phyloP scores from a whole-genome alignment of 768 basidiomycete species.

The Dioszegia aurantiaca region DNA sequence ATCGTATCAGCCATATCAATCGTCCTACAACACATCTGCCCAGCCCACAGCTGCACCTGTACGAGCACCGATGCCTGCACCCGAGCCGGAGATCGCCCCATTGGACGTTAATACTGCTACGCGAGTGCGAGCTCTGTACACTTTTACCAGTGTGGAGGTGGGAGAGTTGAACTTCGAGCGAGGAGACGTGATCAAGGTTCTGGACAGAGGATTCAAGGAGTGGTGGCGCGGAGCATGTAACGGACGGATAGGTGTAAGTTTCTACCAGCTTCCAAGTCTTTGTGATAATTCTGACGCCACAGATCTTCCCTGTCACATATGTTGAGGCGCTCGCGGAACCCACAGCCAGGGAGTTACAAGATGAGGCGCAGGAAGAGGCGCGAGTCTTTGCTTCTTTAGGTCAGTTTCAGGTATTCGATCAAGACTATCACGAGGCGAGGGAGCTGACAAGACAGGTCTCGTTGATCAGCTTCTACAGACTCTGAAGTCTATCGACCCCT shows the following conservation, averaged over 20 bases:
- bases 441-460: conserved; percentile 32
- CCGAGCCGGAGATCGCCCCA: conserved; percentile 41
- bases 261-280: neutral
- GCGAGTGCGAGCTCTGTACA: conserved; percentile 82
- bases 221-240: conserved; percentile 95
- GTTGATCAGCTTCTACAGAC: conserved; percentile 55
- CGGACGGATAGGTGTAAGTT: conserved; percentile 62
- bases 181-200: conserved; percentile 90
- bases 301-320: conserved; percentile 94
- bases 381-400: conserved; percentile 66
- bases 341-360: conserved; percentile 68
- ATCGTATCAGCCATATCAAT: conserved; percentile 17
- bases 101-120: conserved; percentile 60
- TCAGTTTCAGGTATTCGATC: too few relatives aligned
- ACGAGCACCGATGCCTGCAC: conserved; percentile 16
- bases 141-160: conserved; percentile 79
- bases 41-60: conserved; percentile 14
- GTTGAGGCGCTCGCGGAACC: conserved; percentile 75
- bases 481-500: conserved; percentile 69
- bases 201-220: conserved; percentile 88
- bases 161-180: conserved; percentile 89
- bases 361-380: conserved; percentile 82
- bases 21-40: neutral
- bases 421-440: too few relatives aligned
- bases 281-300: neutral